Conservation (phyloP, 139 green algal genomes). For the Picochlorum sp. region DNA sequence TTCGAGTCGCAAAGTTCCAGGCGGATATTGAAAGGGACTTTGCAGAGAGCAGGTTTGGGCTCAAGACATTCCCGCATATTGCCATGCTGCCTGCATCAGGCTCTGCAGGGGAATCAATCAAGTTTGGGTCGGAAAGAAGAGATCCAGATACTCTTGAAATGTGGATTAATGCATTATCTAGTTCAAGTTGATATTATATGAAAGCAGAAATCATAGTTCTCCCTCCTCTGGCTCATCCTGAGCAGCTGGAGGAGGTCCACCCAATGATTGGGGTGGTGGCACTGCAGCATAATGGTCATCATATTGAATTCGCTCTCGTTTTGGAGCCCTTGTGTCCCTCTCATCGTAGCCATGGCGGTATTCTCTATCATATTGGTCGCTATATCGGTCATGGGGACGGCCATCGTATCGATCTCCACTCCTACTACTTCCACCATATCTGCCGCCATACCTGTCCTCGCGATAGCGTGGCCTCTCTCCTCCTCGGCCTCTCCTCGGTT, state of each 20-base stretch:
- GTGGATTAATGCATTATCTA: slow-evolving; percentile 67
- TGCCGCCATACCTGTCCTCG: neutral
- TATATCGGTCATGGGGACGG: slow-evolving; percentile 1
- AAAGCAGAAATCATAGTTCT: neutral
- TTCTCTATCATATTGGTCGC: neutral
- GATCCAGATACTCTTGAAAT: slow-evolving; percentile 73
- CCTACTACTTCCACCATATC: neutral
- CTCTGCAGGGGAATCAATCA: slow-evolving; percentile 43
- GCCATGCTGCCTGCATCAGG: slow-evolving; percentile 62
- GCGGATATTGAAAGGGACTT: slow-evolving; percentile 78
- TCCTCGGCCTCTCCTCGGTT: neutral
- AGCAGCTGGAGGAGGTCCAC: neutral
- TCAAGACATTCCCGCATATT: slow-evolving; percentile 89
- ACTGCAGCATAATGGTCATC: neutral
- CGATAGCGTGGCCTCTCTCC: neutral
- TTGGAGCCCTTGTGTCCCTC: neutral
- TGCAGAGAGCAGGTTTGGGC: slow-evolving; percentile 51
- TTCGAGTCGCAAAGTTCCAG: slow-evolving; percentile 72
- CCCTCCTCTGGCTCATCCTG: slow-evolving; percentile 10
- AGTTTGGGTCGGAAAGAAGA: slow-evolving; percentile 74
- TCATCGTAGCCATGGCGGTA: neutral
- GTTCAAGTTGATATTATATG: slow-evolving; percentile 5
- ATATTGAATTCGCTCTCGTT: neutral
- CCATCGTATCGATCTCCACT: neutral
- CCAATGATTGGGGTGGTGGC: slow-evolving; percentile 5